Base-by-base conservation (phyloP, 2,329 filamentous ascomycete genomes). In the Xylaria sp. region DNA sequence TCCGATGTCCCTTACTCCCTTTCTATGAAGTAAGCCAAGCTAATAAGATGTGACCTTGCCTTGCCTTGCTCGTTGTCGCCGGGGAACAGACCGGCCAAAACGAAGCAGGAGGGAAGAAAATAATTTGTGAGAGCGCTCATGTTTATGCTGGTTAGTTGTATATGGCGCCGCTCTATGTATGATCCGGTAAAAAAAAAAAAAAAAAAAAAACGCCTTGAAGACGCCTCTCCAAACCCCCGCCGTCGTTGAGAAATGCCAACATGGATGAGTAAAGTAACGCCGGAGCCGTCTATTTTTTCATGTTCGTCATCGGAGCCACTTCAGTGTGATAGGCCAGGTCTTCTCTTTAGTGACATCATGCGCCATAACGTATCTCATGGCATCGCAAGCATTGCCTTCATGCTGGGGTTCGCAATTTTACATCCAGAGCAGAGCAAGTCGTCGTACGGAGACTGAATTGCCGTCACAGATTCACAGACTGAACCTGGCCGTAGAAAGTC, bases 1-100 rank as follows among this genome's bases (percentile, higher is more conserved):
- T 20, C 34, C 43, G 23, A 36, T 28, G 8, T 18, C 43, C 45
- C 23, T 1, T 45, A 13, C 0, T 23, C 58, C 58, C 43, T 18
- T 45, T 66, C 63, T 66, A 62, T 52, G 13, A 10, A 66, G 36
- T 45, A 61, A 50, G 43, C 63, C 34, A 28, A 45, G 15, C 58
- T 13, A 12, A 28, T n/a, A n/a, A n/a, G n/a, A n/a, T n/a, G 23
- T 20, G 15, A 52, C 41, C 18, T 2, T 6, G 50, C 20, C 46
- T 48, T 48, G 13, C 15, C 28, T 20, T n/a, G 7, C 28, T 30
- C 5, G 7, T 20, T 10, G 6, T 7, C 25, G 15, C 46, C 8
- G 13, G 15, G n/a, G 18, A 30, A 30, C n/a, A 4, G 28, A 1
- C 8, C 13, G 23, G 10, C 20, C 1, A 15, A 32, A 13, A 36